These are phyloP conservation scores for Macrolepiota albuminosa DNA, from an alignment of 768 basidiomycete genomes.

Conservation along the genomic window DNA sequence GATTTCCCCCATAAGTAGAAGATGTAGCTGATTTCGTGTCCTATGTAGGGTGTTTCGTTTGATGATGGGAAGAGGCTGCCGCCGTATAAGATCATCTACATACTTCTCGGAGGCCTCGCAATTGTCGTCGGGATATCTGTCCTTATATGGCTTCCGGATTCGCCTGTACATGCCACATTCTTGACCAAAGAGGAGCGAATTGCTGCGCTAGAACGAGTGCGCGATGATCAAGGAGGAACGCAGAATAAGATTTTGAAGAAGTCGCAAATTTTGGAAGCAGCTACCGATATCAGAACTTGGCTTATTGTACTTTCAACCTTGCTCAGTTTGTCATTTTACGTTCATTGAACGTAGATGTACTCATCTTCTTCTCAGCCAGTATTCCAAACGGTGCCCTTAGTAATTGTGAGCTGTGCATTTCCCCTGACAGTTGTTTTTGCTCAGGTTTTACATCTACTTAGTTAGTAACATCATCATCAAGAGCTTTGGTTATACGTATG, in stretches of 20 bases:
- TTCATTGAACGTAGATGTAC: background rate
- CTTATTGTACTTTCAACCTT: conserved; percentile 54
- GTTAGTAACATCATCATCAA: conserved; percentile 62
- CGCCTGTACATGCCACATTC: conserved; percentile 54
- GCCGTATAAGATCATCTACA: conserved; percentile 58
- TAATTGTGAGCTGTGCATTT: conserved; percentile 43
- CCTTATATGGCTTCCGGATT: conserved; percentile 60
- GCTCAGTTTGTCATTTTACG: conserved; percentile 37
- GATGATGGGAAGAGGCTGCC: conserved; percentile 41
- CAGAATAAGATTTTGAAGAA: conserved; percentile 57
- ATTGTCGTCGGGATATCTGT: conserved; percentile 53
- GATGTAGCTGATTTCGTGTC: background rate
- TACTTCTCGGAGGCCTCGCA: conserved; percentile 56
- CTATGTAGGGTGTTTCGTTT: conserved; percentile 49
- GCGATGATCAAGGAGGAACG: conserved; percentile 62
- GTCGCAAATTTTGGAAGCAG: conserved; percentile 52
- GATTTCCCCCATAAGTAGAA: background rate
- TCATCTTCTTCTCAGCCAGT: conserved; percentile 37
- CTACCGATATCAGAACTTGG: conserved; percentile 58
- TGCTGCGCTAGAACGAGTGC: conserved; percentile 59
- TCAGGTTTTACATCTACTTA: conserved; percentile 13
- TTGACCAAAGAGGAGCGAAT: conserved; percentile 56
- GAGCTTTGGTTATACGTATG: conserved; percentile 60
- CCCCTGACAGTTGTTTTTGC: background rate
- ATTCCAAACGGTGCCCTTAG: conserved; percentile 62